Base-by-base conservation (phyloP, 2,329 filamentous ascomycete species). In the Tolypocladium sp. region DNA sequence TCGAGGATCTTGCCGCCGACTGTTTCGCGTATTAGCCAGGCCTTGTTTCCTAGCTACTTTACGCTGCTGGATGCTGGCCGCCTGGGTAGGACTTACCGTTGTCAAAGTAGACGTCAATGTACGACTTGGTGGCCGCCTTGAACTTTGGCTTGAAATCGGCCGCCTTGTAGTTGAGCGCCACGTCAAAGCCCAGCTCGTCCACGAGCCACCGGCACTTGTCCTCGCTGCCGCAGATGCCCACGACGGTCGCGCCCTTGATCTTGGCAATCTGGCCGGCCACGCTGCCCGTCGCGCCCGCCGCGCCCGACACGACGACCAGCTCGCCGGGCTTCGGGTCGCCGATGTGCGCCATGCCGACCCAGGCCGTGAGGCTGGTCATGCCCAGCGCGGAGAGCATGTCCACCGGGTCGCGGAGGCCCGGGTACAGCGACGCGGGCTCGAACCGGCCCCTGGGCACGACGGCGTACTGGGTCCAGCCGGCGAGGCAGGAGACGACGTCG, bases 191-290 rank as follows among this genome's bases (percentile, higher is more conserved):
- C 30, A 90, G 73, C 66, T 86, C 82, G 61, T 82, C 74, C 3
- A 76, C 80, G 62, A 92, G 71, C 80, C 87, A 90, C 56, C 76
- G 72, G 65, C 84, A 89, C 75, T 91, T 91, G 42, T 87, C 84
- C 41, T 84, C 79, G 58, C 79, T 81, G 0, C 88, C 88, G 0
- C 86, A 86, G 62, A 90, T 78, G 8, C 87, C 88, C 27, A 88
- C 71, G 15, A 90, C 83, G 3, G 78, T 65, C 55, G 75, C 74
- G 15, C 87, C 89, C 71, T 85, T 84, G 57, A 91, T 74, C 77
- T 90, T 91, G 22, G 88, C 88, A 64, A 92, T 90, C 74, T 93
- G 90, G 0, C 88, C 89, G 0, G 84, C 89, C 1, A 92, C 83
- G 67, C 82, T 88, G 1, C 90, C 90, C 0, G 90, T 92, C 0